phyloP scores from a whole-genome alignment of 306 rosid species.

The Acacia acuminata region DNA sequence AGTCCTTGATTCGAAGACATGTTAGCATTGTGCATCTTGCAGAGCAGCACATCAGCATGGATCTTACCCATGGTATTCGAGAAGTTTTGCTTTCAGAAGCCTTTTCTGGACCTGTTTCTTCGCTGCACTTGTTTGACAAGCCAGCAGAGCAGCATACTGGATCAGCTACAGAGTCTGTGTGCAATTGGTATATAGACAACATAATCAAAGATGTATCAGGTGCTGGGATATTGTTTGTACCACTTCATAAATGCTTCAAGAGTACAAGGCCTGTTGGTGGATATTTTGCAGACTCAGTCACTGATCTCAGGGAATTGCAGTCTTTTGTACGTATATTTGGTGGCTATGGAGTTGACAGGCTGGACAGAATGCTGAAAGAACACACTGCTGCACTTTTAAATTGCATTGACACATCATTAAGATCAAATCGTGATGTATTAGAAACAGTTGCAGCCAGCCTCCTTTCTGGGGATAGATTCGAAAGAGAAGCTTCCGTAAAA shows the following conservation, averaged over 20 bases:
- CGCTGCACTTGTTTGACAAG: constrained; percentile 86
- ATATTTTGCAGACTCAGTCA: constrained; percentile 96
- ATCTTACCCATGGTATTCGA: constrained; percentile 89
- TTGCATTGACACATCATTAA: constrained; percentile 88
- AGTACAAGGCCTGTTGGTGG: constrained; percentile 99
- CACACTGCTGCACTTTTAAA: constrained; percentile 98
- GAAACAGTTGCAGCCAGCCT: constrained; percentile 84
- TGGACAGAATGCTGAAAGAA: constrained; percentile 92
- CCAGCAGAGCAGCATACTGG: constrained; percentile 87
- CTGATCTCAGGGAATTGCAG: constrained; percentile 83
- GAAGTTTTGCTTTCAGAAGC: constrained; percentile 91
- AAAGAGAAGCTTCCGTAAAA: constrained; percentile 82
- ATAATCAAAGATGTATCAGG: constrained; percentile 88
- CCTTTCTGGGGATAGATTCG: constrained; percentile 86
- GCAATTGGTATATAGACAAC: constrained; percentile 96
- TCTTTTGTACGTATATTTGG: constrained; percentile 92
- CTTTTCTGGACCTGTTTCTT: constrained; percentile 96
- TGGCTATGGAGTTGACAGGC: constrained; percentile 95
- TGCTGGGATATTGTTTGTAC: constrained; percentile 94
- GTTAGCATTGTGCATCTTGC: constrained; percentile 88
- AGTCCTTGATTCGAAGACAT: constrained; percentile 82
- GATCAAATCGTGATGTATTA: constrained; percentile 85
- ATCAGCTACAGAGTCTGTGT: constrained; percentile 84
- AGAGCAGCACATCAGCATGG: constrained; percentile 99
- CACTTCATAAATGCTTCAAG: constrained; percentile 90